These are phyloP conservation scores for Podospora anserina DNA, from an alignment of 495 filamentous ascomycete genomes.

Conservation along the genomic window DNA sequence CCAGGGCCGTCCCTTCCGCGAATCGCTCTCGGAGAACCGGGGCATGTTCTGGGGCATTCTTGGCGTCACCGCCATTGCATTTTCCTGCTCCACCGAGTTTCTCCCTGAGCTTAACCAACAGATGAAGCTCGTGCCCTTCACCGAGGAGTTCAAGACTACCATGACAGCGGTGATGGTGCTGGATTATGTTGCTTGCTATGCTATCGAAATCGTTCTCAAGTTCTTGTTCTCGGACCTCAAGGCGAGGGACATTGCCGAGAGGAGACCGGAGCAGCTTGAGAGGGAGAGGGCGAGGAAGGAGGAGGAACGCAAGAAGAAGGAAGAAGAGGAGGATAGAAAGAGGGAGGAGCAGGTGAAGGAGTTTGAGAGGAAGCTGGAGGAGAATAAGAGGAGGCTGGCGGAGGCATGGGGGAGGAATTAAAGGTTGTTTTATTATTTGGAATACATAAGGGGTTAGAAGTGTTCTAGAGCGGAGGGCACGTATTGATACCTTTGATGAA, in stretches of 20 bases:
- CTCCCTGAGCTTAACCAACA: conserved; percentile 93
- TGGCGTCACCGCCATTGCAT: conserved; percentile 82
- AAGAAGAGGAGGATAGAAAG: conserved; percentile 55
- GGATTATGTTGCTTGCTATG: conserved; percentile 85
- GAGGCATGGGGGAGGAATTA: conserved; percentile 11
- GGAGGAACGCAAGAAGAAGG: conserved; percentile 55
- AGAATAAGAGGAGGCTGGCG: conserved; percentile 33
- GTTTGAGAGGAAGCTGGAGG: conserved; percentile 48
- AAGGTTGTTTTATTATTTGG: too few species aligned
- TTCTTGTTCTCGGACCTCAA: conserved; percentile 82
- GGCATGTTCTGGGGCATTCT: conserved; percentile 98
- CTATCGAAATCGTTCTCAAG: conserved; percentile 88
- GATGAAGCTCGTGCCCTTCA: conserved; percentile 92
- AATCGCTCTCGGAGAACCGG: conserved; percentile 89
- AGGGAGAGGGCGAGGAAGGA: conserved; percentile 65
- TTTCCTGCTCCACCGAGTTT: conserved; percentile 94
- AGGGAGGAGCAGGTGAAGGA: conserved; percentile 45
- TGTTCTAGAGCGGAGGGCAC: background rate
- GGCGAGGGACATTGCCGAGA: conserved; percentile 88
- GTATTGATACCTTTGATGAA: background rate
- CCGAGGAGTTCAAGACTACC: conserved; percentile 78
- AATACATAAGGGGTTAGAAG: conserved; percentile 7
- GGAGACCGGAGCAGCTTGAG: conserved; percentile 83
- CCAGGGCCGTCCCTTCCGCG: conserved; percentile 95
- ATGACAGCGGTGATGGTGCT: conserved; percentile 82